These are phyloP conservation scores for Coemansia sp. DNA, from an alignment of 192 early-diverging fungal genomes.

Conservation along the genomic window DNA sequence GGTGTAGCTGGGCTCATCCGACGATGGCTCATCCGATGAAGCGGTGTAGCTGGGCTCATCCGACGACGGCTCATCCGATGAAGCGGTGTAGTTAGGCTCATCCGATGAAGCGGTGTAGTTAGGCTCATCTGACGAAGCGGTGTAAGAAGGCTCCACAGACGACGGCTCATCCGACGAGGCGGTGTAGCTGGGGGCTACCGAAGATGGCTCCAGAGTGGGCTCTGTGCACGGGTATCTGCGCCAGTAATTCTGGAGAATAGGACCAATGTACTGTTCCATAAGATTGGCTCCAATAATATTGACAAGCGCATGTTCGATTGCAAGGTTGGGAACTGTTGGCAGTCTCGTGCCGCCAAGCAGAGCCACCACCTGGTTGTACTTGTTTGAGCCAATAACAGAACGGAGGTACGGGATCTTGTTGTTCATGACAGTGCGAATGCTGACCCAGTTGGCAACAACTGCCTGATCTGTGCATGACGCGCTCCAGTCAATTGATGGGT, in stretches of 20 bases:
- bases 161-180: not conserved
- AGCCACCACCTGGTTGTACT: not conserved
- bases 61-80: no score
- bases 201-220: not conserved
- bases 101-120: not conserved
- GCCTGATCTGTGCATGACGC: conserved; percentile 9
- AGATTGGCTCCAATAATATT: conserved; percentile 7
- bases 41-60: no score
- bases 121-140: not conserved
- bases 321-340: not conserved
- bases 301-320: not conserved
- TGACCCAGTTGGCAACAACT: conserved; percentile 7
- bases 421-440: not conserved
- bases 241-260: conserved; percentile 11
- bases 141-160: not conserved
- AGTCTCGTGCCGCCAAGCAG: not conserved
- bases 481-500: conserved; percentile 10
- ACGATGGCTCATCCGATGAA: no score
- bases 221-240: conserved; percentile 7
- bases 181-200: not conserved
- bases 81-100: not conserved
- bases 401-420: not conserved
- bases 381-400: not conserved
- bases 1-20: no score
- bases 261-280: conserved; percentile 10